phyloP scores from a whole-genome alignment of 108 stramenopile species.

The Nitzschia sp. region DNA sequence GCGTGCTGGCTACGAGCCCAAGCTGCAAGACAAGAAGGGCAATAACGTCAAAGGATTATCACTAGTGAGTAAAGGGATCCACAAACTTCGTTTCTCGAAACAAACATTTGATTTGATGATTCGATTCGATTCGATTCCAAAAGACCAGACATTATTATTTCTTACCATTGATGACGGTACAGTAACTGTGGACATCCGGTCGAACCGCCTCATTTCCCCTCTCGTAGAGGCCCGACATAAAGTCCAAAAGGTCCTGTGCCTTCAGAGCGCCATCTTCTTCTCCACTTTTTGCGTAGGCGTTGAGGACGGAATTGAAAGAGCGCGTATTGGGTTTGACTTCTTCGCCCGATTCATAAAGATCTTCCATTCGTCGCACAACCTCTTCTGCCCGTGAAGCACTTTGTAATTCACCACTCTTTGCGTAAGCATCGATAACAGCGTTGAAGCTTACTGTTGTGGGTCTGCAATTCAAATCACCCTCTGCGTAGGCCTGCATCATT shows the following conservation, averaged over 20 bases:
- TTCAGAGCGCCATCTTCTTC: constrained; percentile 40
- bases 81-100: no score
- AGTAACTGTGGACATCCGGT: constrained; percentile 71
- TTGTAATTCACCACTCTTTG: constrained; percentile 48
- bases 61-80: not conserved
- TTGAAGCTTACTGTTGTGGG: constrained; percentile 69
- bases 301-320: constrained; percentile 59
- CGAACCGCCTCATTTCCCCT: constrained; percentile 37
- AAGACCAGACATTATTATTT: not conserved
- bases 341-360: constrained; percentile 43
- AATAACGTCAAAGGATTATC: not conserved
- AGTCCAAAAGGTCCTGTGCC: constrained; percentile 55
- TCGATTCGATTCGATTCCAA: no score
- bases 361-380: constrained; percentile 67
- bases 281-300: constrained; percentile 63
- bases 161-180: constrained; percentile 70
- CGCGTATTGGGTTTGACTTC: constrained; percentile 64
- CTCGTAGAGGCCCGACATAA: constrained; percentile 53
- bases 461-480: constrained; percentile 48
- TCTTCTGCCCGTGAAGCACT: constrained; percentile 63
- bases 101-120: no score
- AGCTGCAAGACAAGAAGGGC: no score
- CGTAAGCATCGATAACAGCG: constrained; percentile 63
- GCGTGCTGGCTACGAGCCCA: constrained; percentile 53
- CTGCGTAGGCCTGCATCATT: constrained; percentile 55